These are phyloP conservation scores for Chrysosporium queenslandicum DNA, from an alignment of 2,329 filamentous ascomycete genomes.

Conservation along the genomic window DNA sequence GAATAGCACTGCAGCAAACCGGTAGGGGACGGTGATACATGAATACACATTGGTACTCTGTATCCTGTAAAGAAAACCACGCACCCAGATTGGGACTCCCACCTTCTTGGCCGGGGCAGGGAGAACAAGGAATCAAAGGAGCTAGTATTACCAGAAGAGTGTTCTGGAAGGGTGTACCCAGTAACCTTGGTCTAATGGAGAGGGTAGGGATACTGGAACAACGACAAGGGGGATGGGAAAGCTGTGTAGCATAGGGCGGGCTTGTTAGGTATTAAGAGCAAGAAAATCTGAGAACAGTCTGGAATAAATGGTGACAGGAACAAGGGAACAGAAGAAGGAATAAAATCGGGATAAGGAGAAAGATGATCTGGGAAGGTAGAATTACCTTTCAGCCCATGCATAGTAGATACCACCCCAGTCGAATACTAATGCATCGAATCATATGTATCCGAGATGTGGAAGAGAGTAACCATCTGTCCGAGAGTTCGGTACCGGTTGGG, in stretches of 20 bases:
- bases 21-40: neutral
- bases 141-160: slow-evolving; percentile 4
- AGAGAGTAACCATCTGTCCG: neutral
- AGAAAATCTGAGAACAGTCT: neutral
- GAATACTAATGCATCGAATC: slow-evolving; percentile 7
- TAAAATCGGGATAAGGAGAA: neutral
- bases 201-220: neutral
- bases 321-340: neutral
- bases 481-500: slow-evolving; percentile 2
- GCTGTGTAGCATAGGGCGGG: slow-evolving; percentile 5
- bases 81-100: neutral
- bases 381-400: slow-evolving; percentile 8
- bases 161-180: neutral
- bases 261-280: neutral
- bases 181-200: neutral
- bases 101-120: neutral
- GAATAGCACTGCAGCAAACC: slow-evolving; percentile 5
- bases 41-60: neutral
- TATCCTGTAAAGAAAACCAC: slow-evolving; percentile 2
- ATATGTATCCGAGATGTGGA: slow-evolving; percentile 3
- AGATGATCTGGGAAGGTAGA: neutral
- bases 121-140: neutral
- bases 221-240: neutral
- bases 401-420: slow-evolving; percentile 8
- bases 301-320: neutral